A percentile compares a stretch with the other conserved stretches of the same genome.
Conservation (phyloP, 495 filamentous ascomycete species). For the Trichoderma erinaceum region DNA sequence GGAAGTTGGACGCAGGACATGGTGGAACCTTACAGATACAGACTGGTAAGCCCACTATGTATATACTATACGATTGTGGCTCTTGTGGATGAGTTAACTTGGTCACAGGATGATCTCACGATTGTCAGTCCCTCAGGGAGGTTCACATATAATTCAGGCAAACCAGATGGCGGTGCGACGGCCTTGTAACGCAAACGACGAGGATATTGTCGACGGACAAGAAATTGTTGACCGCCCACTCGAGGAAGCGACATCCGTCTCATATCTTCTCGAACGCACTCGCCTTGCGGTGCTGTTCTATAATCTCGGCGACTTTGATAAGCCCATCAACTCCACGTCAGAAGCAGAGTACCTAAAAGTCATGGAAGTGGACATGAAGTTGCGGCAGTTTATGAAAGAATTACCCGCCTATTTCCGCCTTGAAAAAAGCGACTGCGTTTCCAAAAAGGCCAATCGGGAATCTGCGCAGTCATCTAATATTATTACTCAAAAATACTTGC, state of each 20-base stretch:
- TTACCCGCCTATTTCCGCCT: conserved; percentile 5
- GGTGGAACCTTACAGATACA: conserved; percentile 41
- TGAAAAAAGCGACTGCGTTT: background rate
- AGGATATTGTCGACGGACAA: conserved; percentile 34
- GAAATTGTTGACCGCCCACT: conserved; percentile 24
- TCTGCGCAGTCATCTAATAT: conserved; percentile 21
- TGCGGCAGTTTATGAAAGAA: conserved; percentile 25
- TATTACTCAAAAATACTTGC: conserved; percentile 29
- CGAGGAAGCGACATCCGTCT: conserved; percentile 38
- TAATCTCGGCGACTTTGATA: conserved; percentile 35
- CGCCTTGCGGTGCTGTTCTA: conserved; percentile 38
- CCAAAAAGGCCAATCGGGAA: conserved; percentile 16
- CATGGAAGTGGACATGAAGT: conserved; percentile 29
- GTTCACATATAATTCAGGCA: conserved; percentile 33
- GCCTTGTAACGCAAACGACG: conserved; percentile 39
- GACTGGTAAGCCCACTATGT: conserved; percentile 34
- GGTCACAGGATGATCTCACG: background rate
- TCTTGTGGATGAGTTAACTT: background rate
- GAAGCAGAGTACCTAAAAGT: conserved; percentile 23
- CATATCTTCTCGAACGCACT: conserved; percentile 38
- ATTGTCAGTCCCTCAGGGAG: conserved; percentile 28
- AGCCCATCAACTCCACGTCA: conserved; percentile 19
- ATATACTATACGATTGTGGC: background rate
- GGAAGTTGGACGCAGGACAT: conserved; percentile 36
- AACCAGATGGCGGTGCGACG: conserved; percentile 37